phyloP scores from a whole-genome alignment of 257 asterid genomes.

The Forsythia viridissima region DNA sequence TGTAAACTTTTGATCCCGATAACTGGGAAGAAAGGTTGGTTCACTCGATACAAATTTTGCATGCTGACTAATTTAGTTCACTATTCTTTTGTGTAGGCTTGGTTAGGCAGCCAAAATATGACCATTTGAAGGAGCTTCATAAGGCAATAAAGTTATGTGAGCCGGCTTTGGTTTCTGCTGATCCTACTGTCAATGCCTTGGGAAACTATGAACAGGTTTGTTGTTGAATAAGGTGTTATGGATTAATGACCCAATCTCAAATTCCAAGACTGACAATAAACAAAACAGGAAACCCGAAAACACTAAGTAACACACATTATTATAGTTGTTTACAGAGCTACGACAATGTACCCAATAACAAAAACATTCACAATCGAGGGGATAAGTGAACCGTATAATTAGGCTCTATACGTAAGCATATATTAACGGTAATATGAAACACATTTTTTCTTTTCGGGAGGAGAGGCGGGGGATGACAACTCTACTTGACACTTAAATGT shows the following conservation, averaged over 20 bases:
- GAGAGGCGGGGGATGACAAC: background rate
- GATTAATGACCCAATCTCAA: background rate
- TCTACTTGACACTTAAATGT: background rate
- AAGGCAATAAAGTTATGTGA: slow-evolving; percentile 73
- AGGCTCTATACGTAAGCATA: background rate
- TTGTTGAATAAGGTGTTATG: background rate
- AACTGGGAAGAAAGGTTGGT: background rate
- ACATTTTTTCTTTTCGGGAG: background rate
- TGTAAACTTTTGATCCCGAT: background rate
- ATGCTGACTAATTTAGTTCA: slow-evolving; percentile 2
- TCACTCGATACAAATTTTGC: background rate
- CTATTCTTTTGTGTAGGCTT: slow-evolving; percentile 51
- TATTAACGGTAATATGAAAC: background rate
- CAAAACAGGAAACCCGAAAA: background rate
- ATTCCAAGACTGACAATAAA: background rate
- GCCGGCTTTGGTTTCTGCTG: slow-evolving; percentile 66
- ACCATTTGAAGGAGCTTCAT: slow-evolving; percentile 84
- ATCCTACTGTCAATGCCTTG: slow-evolving; percentile 52
- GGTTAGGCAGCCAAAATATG: slow-evolving; percentile 84
- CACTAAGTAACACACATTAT: background rate
- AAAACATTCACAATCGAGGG: too few species aligned
- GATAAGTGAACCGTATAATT: background rate
- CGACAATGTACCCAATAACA: too few species aligned
- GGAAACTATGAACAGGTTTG: slow-evolving; percentile 88
- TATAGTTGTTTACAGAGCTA: background rate